Evolutionary conservation across 768 basidiomycete genomes (phyloP), one percentile per base, ranked within the genome.

Genomic region (Hygrocybe punicea): DNA sequence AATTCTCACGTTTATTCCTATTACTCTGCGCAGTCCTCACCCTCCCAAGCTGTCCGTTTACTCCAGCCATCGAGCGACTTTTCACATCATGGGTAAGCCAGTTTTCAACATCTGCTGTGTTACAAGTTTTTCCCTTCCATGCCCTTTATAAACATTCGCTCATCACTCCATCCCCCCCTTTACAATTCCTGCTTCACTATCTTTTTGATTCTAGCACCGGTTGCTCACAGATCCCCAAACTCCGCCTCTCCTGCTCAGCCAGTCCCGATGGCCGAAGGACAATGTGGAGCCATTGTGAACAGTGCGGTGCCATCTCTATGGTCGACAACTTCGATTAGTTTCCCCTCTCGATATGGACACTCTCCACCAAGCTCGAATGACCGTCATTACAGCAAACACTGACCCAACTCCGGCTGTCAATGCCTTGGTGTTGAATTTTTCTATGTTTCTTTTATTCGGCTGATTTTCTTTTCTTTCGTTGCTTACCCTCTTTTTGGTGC

Each of bases 261-360:
- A 83, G 86, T 53, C 71, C 78, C 58, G 83, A 84, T 60, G 89
- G 89, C 59, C 82, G 81, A 68, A 78, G 86, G 60, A 85, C 88
- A 16, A 91, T 92, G 88, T 92, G 90, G 90, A 86, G 84, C 65
- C 86, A 88, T 69, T 92, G 90, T 71, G 89, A 91, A 78, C 80
- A 90, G 76, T 92, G 90, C 69, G 90, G 90, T 71, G 86, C 90
- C 57, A 91, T 92, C 70, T 89, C 89, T 60, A 91, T 91, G 85
- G 86, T 92, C 73, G 86, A 91, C 67, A 79, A 79, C 72, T 50
- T 29, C 25, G 49, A 50, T 16, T 29, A 52, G 23, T 16, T 35
- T n/a, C 24, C 45, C 29, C 29, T 29, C 8, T 29, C 29, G 29
- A 8, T 29, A 29, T 8, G 29, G 29, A 29, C 29, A 8, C 29